Evolutionary conservation across 225 moss, liverwort and hornwort species (phyloP).

Genomic region (Polytrichum formosum): DNA sequence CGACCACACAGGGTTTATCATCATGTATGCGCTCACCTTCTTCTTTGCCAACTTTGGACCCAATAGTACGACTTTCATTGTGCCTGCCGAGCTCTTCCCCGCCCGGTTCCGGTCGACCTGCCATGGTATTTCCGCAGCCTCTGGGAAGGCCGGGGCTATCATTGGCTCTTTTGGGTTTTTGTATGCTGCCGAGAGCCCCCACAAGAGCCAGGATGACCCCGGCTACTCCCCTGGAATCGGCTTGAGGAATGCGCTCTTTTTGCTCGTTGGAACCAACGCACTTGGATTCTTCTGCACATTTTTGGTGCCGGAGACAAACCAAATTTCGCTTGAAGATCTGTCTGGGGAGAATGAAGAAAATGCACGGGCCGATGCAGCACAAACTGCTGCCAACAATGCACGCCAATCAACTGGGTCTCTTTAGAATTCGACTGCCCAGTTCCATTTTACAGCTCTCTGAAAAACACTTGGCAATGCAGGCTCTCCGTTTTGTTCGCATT

Average conservation of each 20-base stretch:
- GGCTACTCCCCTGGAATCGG: slow-evolving; percentile 40
- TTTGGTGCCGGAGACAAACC: slow-evolving; percentile 60
- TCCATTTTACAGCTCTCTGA: too few species aligned
- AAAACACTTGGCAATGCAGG: too few species aligned
- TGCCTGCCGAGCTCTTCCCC: slow-evolving; percentile 54
- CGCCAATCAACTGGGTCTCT: too few species aligned
- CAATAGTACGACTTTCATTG: slow-evolving; percentile 58
- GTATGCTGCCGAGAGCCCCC: slow-evolving; percentile 21
- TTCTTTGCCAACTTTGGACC: slow-evolving; percentile 65
- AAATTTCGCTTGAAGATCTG: slow-evolving; percentile 44
- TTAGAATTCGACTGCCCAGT: too few species aligned
- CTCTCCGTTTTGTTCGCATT: too few species aligned
- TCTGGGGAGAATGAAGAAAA: slow-evolving; percentile 42
- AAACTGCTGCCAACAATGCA: neutral
- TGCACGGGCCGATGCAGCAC: neutral
- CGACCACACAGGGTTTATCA: slow-evolving; percentile 25
- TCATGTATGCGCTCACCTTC: slow-evolving; percentile 47
- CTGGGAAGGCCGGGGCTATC: slow-evolving; percentile 54
- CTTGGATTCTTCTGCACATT: slow-evolving; percentile 49
- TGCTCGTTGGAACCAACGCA: slow-evolving; percentile 22
- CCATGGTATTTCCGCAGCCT: slow-evolving; percentile 52
- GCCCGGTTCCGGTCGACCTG: slow-evolving; percentile 54
- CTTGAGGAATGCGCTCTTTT: slow-evolving; percentile 21
- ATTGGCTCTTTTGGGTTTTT: slow-evolving; percentile 51
- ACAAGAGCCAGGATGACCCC: slow-evolving; percentile 11